Percentiles rank a stretch among this genome's conserved stretches.
phyloP scores from a whole-genome alignment of 192 early-diverging fungal species.

The Haplosporangium gracile region DNA sequence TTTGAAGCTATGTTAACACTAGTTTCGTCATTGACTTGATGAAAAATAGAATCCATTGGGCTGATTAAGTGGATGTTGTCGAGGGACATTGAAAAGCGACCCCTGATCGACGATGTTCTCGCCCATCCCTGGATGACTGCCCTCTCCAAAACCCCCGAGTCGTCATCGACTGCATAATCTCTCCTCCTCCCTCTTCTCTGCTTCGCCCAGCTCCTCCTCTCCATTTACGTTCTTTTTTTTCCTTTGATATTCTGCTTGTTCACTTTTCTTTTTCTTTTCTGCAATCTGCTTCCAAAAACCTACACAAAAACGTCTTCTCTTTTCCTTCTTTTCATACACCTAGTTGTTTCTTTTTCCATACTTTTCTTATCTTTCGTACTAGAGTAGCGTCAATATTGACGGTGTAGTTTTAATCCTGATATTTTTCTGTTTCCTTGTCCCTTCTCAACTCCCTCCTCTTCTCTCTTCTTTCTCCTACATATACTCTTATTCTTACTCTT shows the following conservation, averaged over 20 bases:
- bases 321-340: not conserved
- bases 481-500: too few relatives aligned
- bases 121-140: conserved; percentile 76
- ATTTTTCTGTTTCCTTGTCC: not conserved
- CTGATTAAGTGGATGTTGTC: conserved; percentile 82
- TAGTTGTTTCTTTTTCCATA: not conserved
- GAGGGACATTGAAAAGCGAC: conserved; percentile 75
- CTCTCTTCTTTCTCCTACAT: conserved; percentile 8
- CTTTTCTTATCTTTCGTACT: not conserved
- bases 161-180: conserved; percentile 14
- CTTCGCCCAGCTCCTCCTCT: not conserved
- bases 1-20: not conserved
- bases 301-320: not conserved
- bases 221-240: not conserved
- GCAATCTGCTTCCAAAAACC: not conserved
- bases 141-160: conserved; percentile 9
- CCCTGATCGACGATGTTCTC: conserved; percentile 83
- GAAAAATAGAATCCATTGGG: conserved; percentile 60
- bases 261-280: not conserved
- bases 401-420: not conserved
- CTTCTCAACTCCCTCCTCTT: not conserved
- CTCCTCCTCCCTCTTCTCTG: not conserved
- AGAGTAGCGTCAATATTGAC: not conserved
- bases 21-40: not conserved
- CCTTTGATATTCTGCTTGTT: not conserved